Conservation (phyloP, 2,329 filamentous ascomycete genomes). For the Botrytis elliptica region DNA sequence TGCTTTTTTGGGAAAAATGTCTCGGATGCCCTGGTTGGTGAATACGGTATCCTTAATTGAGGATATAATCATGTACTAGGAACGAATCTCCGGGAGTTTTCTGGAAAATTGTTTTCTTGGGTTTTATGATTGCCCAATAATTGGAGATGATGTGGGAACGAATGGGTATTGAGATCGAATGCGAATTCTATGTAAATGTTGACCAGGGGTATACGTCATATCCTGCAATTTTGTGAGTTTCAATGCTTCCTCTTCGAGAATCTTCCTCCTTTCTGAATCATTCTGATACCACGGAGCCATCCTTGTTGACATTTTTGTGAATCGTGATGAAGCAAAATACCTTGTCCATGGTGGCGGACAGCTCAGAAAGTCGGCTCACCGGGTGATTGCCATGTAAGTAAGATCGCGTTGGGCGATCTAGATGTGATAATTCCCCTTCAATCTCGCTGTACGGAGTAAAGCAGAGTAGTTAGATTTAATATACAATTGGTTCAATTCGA, state of each 20-base stretch:
- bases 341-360: neutral
- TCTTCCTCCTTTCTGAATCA: neutral
- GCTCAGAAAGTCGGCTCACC: neutral
- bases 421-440: neutral
- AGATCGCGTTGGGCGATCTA: neutral
- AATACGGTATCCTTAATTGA: neutral
- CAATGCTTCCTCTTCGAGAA: neutral
- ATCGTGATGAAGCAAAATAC: neutral
- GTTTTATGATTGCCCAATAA: neutral
- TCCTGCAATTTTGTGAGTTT: neutral
- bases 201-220: constrained; percentile 11
- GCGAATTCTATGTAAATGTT: neutral
- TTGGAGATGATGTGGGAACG: neutral
- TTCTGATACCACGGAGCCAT: neutral
- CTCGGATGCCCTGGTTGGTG: neutral
- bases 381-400: neutral
- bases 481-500: neutral
- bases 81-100: neutral
- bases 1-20: constrained; percentile 11
- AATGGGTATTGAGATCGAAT: neutral
- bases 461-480: neutral
- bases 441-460: neutral
- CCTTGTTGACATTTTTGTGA: neutral
- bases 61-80: no score
- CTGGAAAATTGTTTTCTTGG: neutral